Evolutionary conservation across 345 rosid species (phyloP), one percentile per base, ranked within the genome.

Genomic region (Combretum micranthum): DNA sequence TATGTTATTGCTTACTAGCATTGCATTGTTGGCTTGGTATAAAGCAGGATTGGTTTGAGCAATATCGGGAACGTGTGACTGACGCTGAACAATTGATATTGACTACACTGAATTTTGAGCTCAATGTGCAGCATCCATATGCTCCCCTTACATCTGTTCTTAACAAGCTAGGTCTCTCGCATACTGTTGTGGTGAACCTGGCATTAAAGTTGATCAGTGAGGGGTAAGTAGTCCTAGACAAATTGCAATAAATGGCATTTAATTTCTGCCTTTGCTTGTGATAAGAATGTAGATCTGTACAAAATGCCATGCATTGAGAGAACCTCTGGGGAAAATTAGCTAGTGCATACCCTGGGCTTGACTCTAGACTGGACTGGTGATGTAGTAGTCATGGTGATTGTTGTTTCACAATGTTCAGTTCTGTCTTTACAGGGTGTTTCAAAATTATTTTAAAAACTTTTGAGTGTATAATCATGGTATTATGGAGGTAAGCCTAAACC

Each of bases 41-140:
- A 62, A 25, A 50, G 60, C 81, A 86, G 95, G 90, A 81, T 58
- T 86, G 95, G 95, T 83, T 83, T 73, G 95, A 86, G 68, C 82
- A 73, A 64, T 86, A 83, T 61, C 83, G 86, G 57, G 88, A 83
- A 49, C 81, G 81, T 48, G 83, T 81, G 59, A 64, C 22, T 1
- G 87, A 83, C 66, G 90, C 95, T 20, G 95, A 86, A 81, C 90
- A 82, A 71, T 78, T 83, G 81, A 77, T 86, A 57, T 55, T 86
- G 77, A 74, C 87, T 0, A 80, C 95, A 20, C 77, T 86, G 45
- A 83, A 86, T 63, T 86, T 86, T 71, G 95, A 86, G 73, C 86
- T 86, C 17, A 76, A 64, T 19, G 90, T 86, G 71, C 90, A 81
- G 49, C 95, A 86, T 71, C 95, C 95, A 47, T 86, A 75, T 63